Evolutionary conservation across 495 filamentous ascomycete genomes (phyloP).

Genomic region (Penicillium chermesinum): DNA sequence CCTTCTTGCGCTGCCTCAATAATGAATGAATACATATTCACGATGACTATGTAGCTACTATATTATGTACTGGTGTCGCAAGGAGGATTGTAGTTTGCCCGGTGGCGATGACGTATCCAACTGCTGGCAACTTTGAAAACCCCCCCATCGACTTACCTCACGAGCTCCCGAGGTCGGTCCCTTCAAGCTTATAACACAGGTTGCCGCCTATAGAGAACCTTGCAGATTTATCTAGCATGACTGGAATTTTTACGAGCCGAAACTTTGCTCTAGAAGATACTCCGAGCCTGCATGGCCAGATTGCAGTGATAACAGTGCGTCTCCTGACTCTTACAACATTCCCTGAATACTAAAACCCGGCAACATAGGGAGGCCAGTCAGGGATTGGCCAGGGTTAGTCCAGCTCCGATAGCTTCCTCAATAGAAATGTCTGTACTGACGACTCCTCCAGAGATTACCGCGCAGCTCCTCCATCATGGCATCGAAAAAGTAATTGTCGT

Average conservation of each 20-base stretch:
- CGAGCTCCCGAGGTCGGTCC: too few relatives aligned
- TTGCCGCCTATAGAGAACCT: not conserved
- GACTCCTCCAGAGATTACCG: conserved; percentile 25
- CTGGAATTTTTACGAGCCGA: conserved; percentile 17
- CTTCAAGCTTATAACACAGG: too few relatives aligned
- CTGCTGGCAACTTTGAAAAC: not conserved
- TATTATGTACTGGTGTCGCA: too few relatives aligned
- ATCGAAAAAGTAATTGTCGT: conserved; percentile 33
- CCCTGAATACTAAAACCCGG: not conserved
- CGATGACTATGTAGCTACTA: not conserved
- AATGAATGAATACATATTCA: not conserved
- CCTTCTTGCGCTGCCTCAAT: not conserved
- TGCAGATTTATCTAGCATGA: conserved; percentile 3
- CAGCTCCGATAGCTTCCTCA: not conserved
- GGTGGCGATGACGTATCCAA: conserved; percentile 8
- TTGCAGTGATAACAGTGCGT: conserved; percentile 35
- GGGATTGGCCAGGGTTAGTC: conserved; percentile 34
- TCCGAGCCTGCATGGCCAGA: conserved; percentile 27
- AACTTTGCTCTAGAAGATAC: conserved; percentile 24
- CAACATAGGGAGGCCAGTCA: conserved; percentile 28
- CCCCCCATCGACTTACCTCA: too few relatives aligned
- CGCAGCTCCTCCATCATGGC: conserved; percentile 36
- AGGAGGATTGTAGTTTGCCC: too few relatives aligned
- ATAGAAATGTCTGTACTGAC: not conserved
- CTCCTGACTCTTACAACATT: not conserved